Evolutionary conservation across 139 green algal genomes (phyloP), one percentile per base, ranked within the genome.

Genomic region (Mychonastes homosphaera): DNA sequence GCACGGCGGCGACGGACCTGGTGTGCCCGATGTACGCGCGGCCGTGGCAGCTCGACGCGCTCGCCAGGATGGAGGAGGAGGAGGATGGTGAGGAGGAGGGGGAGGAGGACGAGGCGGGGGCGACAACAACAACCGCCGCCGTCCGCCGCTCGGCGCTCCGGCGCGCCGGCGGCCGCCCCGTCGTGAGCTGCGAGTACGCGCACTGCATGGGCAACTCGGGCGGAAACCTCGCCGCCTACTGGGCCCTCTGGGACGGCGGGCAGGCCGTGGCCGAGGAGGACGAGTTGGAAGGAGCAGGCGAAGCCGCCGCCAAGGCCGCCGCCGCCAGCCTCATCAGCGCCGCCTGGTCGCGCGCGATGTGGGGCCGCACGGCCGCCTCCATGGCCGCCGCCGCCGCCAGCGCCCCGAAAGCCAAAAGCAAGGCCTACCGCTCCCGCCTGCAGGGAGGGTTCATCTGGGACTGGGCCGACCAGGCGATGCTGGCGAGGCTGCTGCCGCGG

Each of bases 391-490:
- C n/a, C n/a, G n/a, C n/a, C n/a, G n/a, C n/a, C n/a, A n/a, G n/a
- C n/a, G n/a, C n/a, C n/a, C n/a, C n/a, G n/a, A n/a, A n/a, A n/a
- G n/a, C n/a, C n/a, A n/a, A n/a, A n/a, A n/a, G n/a, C n/a, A n/a
- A n/a, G n/a, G n/a, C n/a, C n/a, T n/a, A n/a, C n/a, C n/a, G n/a
- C n/a, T n/a, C n/a, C n/a, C n/a, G n/a, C n/a, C n/a, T n/a, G n/a
- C 82, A 94, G 65, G 91, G 92, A 0, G 92, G 86, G 23, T 98
- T 97, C 77, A 94, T 99, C 26, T 99, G 92, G 92, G 92, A 99
- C 75, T 97, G 88, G 86, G 82, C 88, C 26, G 92, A 99, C 65
- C 92, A 99, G 72, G 86, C 72, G 18, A 65, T 92, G 33, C 35
- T 83, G 0, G 77, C 71, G 26, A 58, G 6, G 36, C 36, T n/a